phyloP scores from a whole-genome alignment of 495 filamentous ascomycete species.

The Tuber umbilicatum region DNA sequence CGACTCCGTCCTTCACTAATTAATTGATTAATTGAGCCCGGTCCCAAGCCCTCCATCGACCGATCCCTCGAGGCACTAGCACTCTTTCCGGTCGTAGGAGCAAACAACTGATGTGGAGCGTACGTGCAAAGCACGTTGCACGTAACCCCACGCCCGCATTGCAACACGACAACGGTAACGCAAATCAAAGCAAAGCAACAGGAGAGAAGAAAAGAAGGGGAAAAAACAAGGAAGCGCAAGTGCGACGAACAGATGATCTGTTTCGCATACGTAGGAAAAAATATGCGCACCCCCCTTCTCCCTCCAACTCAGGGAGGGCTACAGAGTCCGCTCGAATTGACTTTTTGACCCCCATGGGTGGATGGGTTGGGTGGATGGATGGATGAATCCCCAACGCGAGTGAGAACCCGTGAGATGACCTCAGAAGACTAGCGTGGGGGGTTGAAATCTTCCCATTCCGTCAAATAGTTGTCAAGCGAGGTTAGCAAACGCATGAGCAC shows the following conservation, averaged over 20 bases:
- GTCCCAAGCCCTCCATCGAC: not conserved
- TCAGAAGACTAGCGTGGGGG: not conserved
- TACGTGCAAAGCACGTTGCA: not conserved
- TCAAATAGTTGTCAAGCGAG: not conserved
- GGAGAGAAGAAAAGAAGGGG: not conserved
- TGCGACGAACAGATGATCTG: not conserved
- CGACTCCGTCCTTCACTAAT: not conserved
- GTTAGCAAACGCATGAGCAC: not conserved
- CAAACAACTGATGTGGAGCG: not conserved
- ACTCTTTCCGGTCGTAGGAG: not conserved
- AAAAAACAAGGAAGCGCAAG: conserved; percentile 12
- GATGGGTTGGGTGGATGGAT: not conserved
- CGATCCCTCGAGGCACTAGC: not conserved
- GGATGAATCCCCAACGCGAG: not conserved
- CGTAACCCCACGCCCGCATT: not conserved
- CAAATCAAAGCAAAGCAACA: conserved; percentile 1
- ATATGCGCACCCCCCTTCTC: not conserved
- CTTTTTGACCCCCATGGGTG: not conserved
- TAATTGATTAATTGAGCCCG: not conserved
- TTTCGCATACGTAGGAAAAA: not conserved
- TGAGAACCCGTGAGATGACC: conserved; percentile 5
- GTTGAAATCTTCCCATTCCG: not conserved
- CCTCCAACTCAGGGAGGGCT: not conserved
- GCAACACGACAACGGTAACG: not conserved
- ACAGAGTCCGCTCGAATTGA: not conserved